Percentiles rank a stretch among this genome's conserved stretches.
Evolutionary conservation across 2,329 filamentous ascomycete genomes (phyloP).

Genomic region (Laburnicola sp.): DNA sequence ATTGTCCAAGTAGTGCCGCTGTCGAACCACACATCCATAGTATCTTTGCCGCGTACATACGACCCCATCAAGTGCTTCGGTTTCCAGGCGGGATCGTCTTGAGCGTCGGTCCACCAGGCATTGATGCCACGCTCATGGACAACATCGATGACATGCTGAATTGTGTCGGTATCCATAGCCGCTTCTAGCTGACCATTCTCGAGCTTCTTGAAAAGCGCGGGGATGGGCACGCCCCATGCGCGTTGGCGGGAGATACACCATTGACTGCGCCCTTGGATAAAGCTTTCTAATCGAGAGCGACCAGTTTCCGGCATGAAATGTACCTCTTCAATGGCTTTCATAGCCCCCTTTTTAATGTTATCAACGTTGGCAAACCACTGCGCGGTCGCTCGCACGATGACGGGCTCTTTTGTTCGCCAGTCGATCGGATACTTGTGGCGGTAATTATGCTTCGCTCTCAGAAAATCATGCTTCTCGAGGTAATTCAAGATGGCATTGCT

Average conservation of each 20-base stretch:
- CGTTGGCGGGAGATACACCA: constrained; percentile 98
- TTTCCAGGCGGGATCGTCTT: constrained; percentile 77
- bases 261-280: constrained; percentile 83
- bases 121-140: constrained; percentile 80
- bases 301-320: constrained; percentile 78
- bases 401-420: constrained; percentile 91
- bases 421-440: constrained; percentile 96
- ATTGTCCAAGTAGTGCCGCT: constrained; percentile 89
- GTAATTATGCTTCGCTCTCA: constrained; percentile 72
- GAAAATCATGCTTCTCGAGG: constrained; percentile 54
- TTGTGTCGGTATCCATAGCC: constrained; percentile 75
- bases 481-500: constrained; percentile 69
- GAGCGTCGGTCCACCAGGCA: constrained; percentile 87
- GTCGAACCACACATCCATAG: constrained; percentile 99
- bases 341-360: constrained; percentile 73
- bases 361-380: constrained; percentile 98
- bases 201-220: constrained; percentile 72
- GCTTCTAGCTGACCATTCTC: constrained; percentile 65
- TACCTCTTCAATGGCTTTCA: constrained; percentile 71
- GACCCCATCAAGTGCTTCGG: constrained; percentile 62
- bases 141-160: constrained; percentile 80
- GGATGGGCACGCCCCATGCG: constrained; percentile 95
- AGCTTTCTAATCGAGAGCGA: constrained; percentile 75
- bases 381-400: constrained; percentile 88
- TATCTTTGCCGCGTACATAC: constrained; percentile 81